Evolutionary conservation across 176 grass and related monocot genomes (phyloP), one percentile per base, ranked within the genome.

Genomic region (Carex scoparia): DNA sequence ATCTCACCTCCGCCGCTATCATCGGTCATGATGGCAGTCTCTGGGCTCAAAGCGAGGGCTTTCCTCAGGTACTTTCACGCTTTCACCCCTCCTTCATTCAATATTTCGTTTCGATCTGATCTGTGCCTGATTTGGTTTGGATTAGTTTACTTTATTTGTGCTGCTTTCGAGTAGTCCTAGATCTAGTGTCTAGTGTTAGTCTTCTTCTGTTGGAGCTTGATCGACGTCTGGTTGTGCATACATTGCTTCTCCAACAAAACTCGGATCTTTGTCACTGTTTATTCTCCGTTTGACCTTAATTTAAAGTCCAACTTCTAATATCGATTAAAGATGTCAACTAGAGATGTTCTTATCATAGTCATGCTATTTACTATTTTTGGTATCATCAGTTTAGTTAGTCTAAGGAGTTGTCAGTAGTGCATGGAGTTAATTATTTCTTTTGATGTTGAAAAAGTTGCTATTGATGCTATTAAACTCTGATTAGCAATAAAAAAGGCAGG

Each of bases 1-100:
- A 84, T 73, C 92, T 94, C 83, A 77, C 87, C 83, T 74, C 89
- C 53, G 89, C 89, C 2, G 89, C 92, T 37, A 91, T 94, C 88
- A 64, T 89, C 80, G 92, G 92, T 18, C 90, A 88, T 69, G 92
- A 94, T 71, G 87, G 92, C 74, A 44, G 74, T 53, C 58, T 91
- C 30, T 94, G 90, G 92, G 90, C 92, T 0, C 65, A 53, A 80
- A 94, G 90, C 90, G 31, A 74, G 5, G 46, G 51, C 0, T 94
- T 94, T 84, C 92, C 90, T 57, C 65, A 91, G 92, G 89, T 91
- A 81, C 19, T 60, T 27, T 69, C 40, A 23, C 16, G 5, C 1
- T 53, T 10, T 38, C 0, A 69, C 63, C 44, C 10, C 33, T 44
- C 19, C 9, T 80, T 67, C 58, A 40, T 32, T 81, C 46, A 70